phyloP scores from a whole-genome alignment of 345 rosid genomes.

The Carallia brachiata region DNA sequence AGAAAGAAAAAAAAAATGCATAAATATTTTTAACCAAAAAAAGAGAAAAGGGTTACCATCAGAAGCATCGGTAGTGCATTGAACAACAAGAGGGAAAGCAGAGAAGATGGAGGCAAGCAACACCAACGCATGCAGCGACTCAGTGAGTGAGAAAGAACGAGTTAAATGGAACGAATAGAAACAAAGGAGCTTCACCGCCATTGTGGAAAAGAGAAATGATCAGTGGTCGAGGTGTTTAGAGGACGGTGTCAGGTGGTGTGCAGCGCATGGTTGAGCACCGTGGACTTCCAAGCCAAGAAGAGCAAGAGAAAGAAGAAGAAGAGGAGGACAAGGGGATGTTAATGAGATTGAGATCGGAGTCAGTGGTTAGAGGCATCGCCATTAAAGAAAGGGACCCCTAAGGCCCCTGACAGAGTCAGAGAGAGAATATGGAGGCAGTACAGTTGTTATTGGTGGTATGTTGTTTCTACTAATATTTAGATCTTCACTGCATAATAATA shows the following conservation, averaged over 20 bases:
- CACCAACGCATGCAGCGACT: conserved; percentile 8
- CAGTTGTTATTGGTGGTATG: neutral
- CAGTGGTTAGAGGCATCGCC: conserved; percentile 36
- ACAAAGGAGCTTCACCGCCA: conserved; percentile 13
- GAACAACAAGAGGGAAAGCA: conserved; percentile 23
- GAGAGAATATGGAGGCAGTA: conserved; percentile 5
- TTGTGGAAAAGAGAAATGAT: neutral
- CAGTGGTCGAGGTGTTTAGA: conserved; percentile 4
- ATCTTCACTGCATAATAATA: too few relatives aligned
- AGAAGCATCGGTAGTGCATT: conserved; percentile 38
- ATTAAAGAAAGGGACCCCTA: conserved; percentile 50
- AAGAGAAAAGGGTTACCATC: conserved; percentile 27
- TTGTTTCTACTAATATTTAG: neutral
- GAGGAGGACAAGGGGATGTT: neutral
- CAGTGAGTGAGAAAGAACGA: conserved; percentile 25
- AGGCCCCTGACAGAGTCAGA: conserved; percentile 37
- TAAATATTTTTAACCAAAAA: neutral
- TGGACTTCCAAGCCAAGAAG: conserved; percentile 15
- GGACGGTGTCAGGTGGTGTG: conserved; percentile 27
- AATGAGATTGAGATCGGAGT: conserved; percentile 23
- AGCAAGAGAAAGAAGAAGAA: conserved; percentile 18
- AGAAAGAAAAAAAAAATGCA: neutral
- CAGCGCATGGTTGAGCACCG: conserved; percentile 25
- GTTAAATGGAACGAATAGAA: neutral
- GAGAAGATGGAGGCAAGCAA: conserved; percentile 18